Base-by-base conservation (phyloP, 1,284 basidiomycete species). In the Tetrapyrgos nigripes region DNA sequence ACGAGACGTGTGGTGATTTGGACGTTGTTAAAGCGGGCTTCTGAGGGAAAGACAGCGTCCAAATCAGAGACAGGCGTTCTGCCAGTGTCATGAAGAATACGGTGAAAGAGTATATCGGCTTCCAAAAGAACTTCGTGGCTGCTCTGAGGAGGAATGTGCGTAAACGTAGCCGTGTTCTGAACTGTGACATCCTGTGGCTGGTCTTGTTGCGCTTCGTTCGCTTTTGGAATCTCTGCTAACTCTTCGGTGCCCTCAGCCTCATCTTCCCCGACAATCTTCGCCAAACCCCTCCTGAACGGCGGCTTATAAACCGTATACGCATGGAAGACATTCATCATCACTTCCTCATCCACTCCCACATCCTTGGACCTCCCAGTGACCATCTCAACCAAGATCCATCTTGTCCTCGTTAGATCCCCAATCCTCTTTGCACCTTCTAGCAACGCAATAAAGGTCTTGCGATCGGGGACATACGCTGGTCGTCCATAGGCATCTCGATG, bases 351-450 rank as follows among this genome's bases (percentile, higher is more conserved):
- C 13, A 95, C 83, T 43, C 71, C 66, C 14, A 75, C 70, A 21
- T 73, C 68, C 21, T 59, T 62, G 50, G 60, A 65, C 64, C 63
- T 67, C 64, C 67, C 72, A 67, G 74, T 77, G 13, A 94, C 84
- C 76, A 95, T 88, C 78, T 98, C 94, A 0, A 92, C 92, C 55
- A 99, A 77, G 58, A 98, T 91, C 96, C 96, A 98, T 59, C 96
- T 80, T 8, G 90, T 88, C 48, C 94, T 81, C 9, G 83, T 80
- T 9, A 99, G 73, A 72, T 98, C 97, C 0, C 94, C 92, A 1
- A 89, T 79, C 4, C 94, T 80, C 71, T 96, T 97, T 51, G 94
- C 92, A 1, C 94, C 95, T 62, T 97, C 93, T 57, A 99, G 75
- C 26, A 99, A 73, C 0, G 94, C 94, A 52, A 84, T 81, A 74